Conservation (phyloP, 768 basidiomycete species). For the Trametes villosa region DNA sequence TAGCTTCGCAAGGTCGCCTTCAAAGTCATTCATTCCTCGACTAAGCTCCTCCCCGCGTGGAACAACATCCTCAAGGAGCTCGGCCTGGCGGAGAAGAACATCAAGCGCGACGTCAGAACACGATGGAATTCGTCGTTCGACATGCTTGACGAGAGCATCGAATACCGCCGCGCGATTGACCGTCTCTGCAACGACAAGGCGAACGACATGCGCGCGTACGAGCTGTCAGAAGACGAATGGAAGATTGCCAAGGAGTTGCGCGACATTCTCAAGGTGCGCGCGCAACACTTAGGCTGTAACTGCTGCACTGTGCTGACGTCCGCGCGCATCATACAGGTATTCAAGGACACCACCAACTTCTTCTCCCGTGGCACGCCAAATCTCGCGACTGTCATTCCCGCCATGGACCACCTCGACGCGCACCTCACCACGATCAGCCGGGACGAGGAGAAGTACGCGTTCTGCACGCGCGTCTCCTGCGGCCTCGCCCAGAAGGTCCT, state of each 20-base stretch:
- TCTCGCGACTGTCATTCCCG: neutral
- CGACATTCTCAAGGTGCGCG: neutral
- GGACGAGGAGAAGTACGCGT: neutral
- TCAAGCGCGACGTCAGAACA: neutral
- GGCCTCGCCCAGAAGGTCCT: conserved; percentile 32
- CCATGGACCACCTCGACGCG: conserved; percentile 1
- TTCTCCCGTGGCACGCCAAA: neutral
- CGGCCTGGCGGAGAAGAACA: neutral
- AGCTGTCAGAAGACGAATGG: conserved; percentile 1
- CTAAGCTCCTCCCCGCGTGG: conserved; percentile 34
- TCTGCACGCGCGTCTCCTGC: conserved; percentile 30
- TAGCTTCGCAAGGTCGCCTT: conserved; percentile 17
- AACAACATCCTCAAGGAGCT: neutral
- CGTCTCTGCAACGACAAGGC: neutral
- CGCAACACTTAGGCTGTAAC: neutral
- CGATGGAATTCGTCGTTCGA: conserved; percentile 18
- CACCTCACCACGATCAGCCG: conserved; percentile 6
- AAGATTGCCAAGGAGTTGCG: neutral
- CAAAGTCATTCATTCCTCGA: conserved; percentile 33
- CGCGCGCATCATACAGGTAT: neutral
- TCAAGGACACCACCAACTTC: neutral
- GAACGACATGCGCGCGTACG: neutral
- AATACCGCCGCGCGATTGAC: neutral
- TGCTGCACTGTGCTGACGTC: neutral
- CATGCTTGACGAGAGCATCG: neutral